phyloP scores from a whole-genome alignment of 129 eudicot species.

The Rutidosis leptorrhynchoides region DNA sequence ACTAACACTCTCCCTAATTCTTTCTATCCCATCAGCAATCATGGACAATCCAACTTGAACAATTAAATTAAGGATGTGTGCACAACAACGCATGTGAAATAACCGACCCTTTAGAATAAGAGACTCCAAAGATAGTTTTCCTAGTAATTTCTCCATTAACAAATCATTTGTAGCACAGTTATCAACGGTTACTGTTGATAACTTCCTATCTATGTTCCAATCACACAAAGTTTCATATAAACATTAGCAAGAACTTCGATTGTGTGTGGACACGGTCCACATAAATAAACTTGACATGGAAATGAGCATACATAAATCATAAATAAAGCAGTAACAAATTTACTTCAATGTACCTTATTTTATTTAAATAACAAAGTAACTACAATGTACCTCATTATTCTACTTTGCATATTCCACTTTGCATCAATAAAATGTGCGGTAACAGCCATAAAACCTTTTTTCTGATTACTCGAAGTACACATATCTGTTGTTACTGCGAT shows the following conservation, averaged over 20 bases:
- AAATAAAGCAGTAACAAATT: too few relatives aligned
- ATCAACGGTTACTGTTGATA: slow-evolving; percentile 30
- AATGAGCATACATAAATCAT: too few relatives aligned
- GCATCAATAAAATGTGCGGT: too few relatives aligned
- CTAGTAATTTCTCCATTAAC: not conserved
- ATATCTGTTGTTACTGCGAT: slow-evolving; percentile 29
- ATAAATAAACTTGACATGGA: slow-evolving; percentile 19
- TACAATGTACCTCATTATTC: slow-evolving; percentile 18
- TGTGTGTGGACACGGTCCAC: slow-evolving; percentile 28
- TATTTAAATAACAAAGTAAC: not conserved
- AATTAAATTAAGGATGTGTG: too few relatives aligned
- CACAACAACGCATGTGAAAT: slow-evolving; percentile 35
- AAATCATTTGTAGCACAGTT: slow-evolving; percentile 30
- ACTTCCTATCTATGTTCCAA: slow-evolving; percentile 20
- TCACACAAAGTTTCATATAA: too few relatives aligned
- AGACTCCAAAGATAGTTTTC: not conserved
- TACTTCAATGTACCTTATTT: too few relatives aligned
- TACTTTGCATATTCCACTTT: slow-evolving; percentile 24
- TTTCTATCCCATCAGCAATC: not conserved
- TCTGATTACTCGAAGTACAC: too few relatives aligned
- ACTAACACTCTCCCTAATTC: slow-evolving; percentile 5
- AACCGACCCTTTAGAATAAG: slow-evolving; percentile 5
- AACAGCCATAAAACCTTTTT: too few relatives aligned
- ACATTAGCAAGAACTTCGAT: slow-evolving; percentile 1
- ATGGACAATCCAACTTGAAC: slow-evolving; percentile 4